Evolutionary conservation across 805 yeast species (phyloP).

Genomic region (Cyberlindnera xishuangbannaensis): DNA sequence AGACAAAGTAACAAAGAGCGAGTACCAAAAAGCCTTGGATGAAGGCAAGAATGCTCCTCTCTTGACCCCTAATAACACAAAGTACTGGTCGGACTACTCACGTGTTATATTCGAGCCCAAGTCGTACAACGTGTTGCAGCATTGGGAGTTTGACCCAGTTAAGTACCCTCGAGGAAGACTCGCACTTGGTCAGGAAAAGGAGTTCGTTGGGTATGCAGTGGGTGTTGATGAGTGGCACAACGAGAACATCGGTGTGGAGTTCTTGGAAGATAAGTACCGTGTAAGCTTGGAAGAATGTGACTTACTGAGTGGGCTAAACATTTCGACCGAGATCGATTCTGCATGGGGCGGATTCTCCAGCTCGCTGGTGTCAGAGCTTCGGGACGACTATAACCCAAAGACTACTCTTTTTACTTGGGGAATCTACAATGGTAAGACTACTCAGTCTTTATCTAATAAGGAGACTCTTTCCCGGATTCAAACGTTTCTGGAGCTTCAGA

Average conservation of each 20-base stretch:
- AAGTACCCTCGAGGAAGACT: slow-evolving; percentile 25
- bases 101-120: slow-evolving; percentile 61
- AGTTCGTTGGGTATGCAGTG: slow-evolving; percentile 41
- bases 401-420: slow-evolving; percentile 43
- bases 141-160: slow-evolving; percentile 53
- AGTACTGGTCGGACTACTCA: slow-evolving; percentile 78
- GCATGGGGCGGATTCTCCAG: slow-evolving; percentile 81
- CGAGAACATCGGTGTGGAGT: slow-evolving; percentile 37
- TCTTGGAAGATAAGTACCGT: slow-evolving; percentile 55
- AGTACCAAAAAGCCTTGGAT: slow-evolving; percentile 64
- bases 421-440: slow-evolving; percentile 25
- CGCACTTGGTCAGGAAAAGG: slow-evolving; percentile 25
- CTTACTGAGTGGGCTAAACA: slow-evolving; percentile 60
- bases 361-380: slow-evolving; percentile 43
- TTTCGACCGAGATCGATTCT: slow-evolving; percentile 64
- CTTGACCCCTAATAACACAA: slow-evolving; percentile 37
- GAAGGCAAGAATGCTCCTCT: slow-evolving; percentile 29
- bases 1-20: slow-evolving; percentile 39
- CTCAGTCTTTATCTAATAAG: slow-evolving; percentile 10
- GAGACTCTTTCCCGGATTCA: slow-evolving; percentile 36
- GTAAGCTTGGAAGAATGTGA: slow-evolving; percentile 71
- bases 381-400: slow-evolving; percentile 66
- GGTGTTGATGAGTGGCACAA: slow-evolving; percentile 59
- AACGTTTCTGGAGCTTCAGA: slow-evolving; percentile 39
- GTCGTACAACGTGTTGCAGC: slow-evolving; percentile 44